Evolutionary conservation across 345 rosid genomes (phyloP).

Genomic region (Brassica rapa): DNA sequence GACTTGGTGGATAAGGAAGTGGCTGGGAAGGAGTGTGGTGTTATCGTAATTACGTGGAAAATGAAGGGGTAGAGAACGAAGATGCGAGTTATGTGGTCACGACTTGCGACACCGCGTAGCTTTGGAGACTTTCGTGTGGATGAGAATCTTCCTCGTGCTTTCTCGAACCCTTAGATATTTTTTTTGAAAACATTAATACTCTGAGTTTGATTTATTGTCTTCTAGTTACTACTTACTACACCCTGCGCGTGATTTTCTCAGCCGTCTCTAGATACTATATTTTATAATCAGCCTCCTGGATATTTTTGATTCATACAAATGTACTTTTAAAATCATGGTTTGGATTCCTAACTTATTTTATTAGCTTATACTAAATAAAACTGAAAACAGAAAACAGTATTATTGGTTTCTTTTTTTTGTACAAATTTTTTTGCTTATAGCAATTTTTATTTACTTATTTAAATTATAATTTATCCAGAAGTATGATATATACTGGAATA

Average conservation of each 20-base stretch:
- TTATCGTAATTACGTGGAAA: constrained; percentile 23
- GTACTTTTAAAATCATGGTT: background rate
- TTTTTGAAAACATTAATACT: background rate
- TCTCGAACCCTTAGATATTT: constrained; percentile 27
- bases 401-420: background rate
- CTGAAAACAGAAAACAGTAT: background rate
- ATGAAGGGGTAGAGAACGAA: background rate
- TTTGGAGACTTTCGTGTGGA: constrained; percentile 29
- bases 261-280: constrained; percentile 33
- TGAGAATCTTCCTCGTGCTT: constrained; percentile 38
- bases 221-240: background rate
- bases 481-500: background rate
- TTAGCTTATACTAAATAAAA: background rate
- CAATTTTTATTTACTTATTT: background rate
- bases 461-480: background rate
- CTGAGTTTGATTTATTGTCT: background rate
- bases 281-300: constrained; percentile 14
- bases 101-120: constrained; percentile 41
- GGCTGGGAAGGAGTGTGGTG: constrained; percentile 38
- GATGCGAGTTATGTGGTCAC: constrained; percentile 36
- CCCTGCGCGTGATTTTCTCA: constrained; percentile 2
- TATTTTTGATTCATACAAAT: background rate
- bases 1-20: constrained; percentile 47
- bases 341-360: background rate
- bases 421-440: background rate